phyloP scores from a whole-genome alignment of 2,329 filamentous ascomycete genomes.

The Acrocalymma vagum region DNA sequence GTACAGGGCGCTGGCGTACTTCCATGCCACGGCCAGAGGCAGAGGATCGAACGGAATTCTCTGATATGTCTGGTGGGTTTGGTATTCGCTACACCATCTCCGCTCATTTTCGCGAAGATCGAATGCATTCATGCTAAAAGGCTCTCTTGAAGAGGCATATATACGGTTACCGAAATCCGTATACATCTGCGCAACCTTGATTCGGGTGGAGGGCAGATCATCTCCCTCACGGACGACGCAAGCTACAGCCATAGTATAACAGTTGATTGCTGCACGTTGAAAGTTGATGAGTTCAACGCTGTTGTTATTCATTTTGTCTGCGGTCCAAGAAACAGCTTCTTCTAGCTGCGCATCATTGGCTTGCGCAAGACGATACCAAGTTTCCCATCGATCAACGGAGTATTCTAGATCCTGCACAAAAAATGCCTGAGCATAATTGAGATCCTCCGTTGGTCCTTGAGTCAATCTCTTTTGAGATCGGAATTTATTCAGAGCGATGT shows the following conservation, averaged over 20 bases:
- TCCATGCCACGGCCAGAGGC: constrained; percentile 69
- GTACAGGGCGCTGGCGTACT: constrained; percentile 69
- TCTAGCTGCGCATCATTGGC: constrained; percentile 89
- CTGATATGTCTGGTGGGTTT: constrained; percentile 61
- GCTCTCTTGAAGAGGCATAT: constrained; percentile 73
- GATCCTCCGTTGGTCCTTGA: constrained; percentile 81
- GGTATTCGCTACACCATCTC: constrained; percentile 66
- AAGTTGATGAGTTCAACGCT: constrained; percentile 76
- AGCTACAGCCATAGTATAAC: constrained; percentile 73
- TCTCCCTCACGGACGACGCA: constrained; percentile 67
- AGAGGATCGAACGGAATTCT: constrained; percentile 65
- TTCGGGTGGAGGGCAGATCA: constrained; percentile 60
- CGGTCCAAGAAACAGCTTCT: constrained; percentile 86
- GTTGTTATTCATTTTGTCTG: constrained; percentile 89
- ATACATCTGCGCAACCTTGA: constrained; percentile 71
- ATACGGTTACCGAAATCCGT: constrained; percentile 73
- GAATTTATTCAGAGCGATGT: constrained; percentile 90
- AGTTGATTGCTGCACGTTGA: constrained; percentile 84
- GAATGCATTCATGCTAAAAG: constrained; percentile 74
- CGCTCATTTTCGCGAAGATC: constrained; percentile 65
- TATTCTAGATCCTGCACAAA: constrained; percentile 85
- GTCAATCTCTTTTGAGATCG: constrained; percentile 78
- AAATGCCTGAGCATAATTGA: constrained; percentile 82
- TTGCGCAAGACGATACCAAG: constrained; percentile 88
- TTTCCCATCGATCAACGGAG: constrained; percentile 83